Percentiles rank a stretch among this genome's conserved stretches.
phyloP scores from a whole-genome alignment of 805 yeast genomes.

The Saturnispora serradocipensis region DNA sequence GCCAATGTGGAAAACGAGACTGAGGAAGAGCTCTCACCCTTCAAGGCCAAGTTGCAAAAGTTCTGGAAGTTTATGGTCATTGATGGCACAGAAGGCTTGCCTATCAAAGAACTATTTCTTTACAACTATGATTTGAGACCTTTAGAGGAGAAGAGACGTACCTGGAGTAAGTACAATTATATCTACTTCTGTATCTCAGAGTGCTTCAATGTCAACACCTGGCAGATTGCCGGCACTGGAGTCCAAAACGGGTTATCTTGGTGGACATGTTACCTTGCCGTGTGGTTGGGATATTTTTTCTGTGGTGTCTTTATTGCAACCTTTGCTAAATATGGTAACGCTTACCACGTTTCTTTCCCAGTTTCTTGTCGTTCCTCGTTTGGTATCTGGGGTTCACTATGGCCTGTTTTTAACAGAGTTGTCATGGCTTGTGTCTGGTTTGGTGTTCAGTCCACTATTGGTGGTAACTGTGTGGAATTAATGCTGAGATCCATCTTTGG shows the following conservation, averaged over 20 bases:
- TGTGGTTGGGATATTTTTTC: constrained; percentile 14
- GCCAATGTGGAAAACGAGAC: neutral
- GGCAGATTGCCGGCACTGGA: constrained; percentile 29
- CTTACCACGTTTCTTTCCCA: constrained; percentile 44
- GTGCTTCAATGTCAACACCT: constrained; percentile 25
- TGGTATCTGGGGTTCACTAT: constrained; percentile 37
- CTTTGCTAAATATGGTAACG: constrained; percentile 39
- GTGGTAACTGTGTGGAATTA: constrained; percentile 35
- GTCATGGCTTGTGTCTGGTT: constrained; percentile 39
- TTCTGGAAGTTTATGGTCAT: constrained; percentile 8
- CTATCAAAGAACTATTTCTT: constrained; percentile 54
- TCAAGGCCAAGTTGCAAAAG: neutral
- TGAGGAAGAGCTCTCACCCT: neutral
- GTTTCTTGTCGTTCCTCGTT: constrained; percentile 35
- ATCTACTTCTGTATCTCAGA: constrained; percentile 19
- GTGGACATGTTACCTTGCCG: constrained; percentile 17
- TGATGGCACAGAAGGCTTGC: constrained; percentile 28
- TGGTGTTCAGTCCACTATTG: constrained; percentile 37
- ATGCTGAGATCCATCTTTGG: constrained; percentile 29
- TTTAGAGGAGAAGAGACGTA: constrained; percentile 23
- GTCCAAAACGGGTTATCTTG: constrained; percentile 16
- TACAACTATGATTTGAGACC: constrained; percentile 29
- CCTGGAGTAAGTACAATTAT: constrained; percentile 21
- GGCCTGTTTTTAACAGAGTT: constrained; percentile 37
- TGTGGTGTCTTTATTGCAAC: constrained; percentile 34